A percentile compares a stretch with the other conserved stretches of the same genome.
Conservation (phyloP, 768 basidiomycete genomes). For the Neoboletus subvelutipes region DNA sequence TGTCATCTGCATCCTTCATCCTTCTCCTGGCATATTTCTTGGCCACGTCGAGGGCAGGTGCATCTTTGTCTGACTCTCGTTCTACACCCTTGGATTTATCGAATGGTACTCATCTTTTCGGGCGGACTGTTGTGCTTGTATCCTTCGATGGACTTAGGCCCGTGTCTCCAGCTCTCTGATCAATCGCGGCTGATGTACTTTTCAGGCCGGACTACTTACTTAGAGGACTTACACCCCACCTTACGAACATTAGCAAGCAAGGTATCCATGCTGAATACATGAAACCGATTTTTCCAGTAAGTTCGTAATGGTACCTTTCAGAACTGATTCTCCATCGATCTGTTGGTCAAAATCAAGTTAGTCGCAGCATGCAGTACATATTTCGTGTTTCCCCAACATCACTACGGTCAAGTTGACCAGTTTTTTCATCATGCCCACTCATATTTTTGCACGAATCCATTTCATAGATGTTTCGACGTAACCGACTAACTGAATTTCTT, state of each 20-base stretch:
- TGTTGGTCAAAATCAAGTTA: not conserved
- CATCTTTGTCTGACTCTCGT: not conserved
- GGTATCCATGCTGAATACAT: constrained; percentile 81
- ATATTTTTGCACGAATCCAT: not conserved
- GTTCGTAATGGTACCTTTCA: constrained; percentile 25
- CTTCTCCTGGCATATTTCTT: constrained; percentile 10
- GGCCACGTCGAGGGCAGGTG: not conserved
- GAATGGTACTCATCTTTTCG: constrained; percentile 82
- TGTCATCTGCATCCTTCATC: constrained; percentile 3
- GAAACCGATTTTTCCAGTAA: constrained; percentile 77
- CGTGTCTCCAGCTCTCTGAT: not conserved
- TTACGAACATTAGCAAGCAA: constrained; percentile 69
- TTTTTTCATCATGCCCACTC: not conserved
- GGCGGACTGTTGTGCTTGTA: constrained; percentile 75
- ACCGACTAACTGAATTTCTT: constrained; percentile 4
- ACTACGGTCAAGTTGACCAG: not conserved
- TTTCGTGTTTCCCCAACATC: not conserved
- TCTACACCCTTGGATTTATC: constrained; percentile 31
- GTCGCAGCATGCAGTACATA: not conserved
- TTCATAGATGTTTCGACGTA: not conserved
- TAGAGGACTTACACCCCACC: constrained; percentile 74
- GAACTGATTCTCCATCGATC: not conserved
- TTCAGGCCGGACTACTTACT: constrained; percentile 74
- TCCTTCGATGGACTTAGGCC: constrained; percentile 73
- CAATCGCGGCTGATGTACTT: not conserved